phyloP scores from a whole-genome alignment of 768 basidiomycete species.

The Termitomyces sp. region DNA sequence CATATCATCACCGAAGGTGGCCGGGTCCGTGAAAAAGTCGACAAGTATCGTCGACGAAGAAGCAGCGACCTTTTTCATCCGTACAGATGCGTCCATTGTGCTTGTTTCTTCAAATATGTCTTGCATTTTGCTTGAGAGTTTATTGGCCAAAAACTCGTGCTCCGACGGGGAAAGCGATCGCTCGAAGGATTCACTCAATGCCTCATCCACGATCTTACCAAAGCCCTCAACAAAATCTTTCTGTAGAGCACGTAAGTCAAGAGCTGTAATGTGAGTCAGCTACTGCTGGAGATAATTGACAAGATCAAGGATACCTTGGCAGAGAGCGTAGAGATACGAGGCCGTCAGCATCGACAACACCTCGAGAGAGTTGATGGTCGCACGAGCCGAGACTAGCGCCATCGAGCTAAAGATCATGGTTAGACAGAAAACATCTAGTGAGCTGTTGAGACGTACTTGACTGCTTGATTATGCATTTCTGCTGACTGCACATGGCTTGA shows the following conservation, averaged over 20 bases:
- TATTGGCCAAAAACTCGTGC: conserved; percentile 25
- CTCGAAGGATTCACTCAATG: conserved; percentile 42
- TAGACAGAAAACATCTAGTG: neutral
- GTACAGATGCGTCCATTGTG: conserved; percentile 61
- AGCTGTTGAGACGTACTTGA: conserved; percentile 55
- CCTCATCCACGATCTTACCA: conserved; percentile 39
- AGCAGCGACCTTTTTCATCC: conserved; percentile 69
- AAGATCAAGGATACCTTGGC: conserved; percentile 44
- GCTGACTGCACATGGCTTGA: conserved; percentile 82
- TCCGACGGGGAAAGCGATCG: conserved; percentile 28
- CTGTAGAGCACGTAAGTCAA: conserved; percentile 78
- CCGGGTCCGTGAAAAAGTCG: conserved; percentile 47
- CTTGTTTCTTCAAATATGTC: conserved; percentile 59
- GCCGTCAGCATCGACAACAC: conserved; percentile 70
- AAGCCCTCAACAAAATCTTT: conserved; percentile 53
- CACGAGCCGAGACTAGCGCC: conserved; percentile 78
- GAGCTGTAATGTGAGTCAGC: conserved; percentile 34
- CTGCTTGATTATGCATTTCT: conserved; percentile 90
- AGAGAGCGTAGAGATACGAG: conserved; percentile 66
- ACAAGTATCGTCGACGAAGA: conserved; percentile 58
- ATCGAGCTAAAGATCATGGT: conserved; percentile 50
- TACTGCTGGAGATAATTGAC: neutral
- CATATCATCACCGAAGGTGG: conserved; percentile 25
- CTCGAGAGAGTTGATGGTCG: conserved; percentile 73
- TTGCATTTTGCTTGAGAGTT: conserved; percentile 38